Evolutionary conservation across 2,329 filamentous ascomycete genomes (phyloP).

Genomic region (Penicillium sp.): DNA sequence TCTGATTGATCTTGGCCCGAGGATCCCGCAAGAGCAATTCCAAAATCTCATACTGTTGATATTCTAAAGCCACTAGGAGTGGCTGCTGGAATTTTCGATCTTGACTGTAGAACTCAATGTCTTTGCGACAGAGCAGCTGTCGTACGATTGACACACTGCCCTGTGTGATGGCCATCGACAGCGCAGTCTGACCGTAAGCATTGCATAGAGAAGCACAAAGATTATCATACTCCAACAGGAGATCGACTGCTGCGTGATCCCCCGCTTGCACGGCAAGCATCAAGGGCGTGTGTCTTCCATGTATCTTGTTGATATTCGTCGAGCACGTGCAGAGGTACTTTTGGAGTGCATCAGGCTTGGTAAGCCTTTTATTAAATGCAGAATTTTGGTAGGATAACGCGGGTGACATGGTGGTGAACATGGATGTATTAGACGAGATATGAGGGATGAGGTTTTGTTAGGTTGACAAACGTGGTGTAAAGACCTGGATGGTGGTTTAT

Average conservation of each 20-base stretch:
- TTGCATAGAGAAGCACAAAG: background rate
- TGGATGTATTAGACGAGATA: background rate
- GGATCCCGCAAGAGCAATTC: background rate
- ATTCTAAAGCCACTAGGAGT: slow-evolving; percentile 4
- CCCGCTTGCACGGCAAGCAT: background rate
- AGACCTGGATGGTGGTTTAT: background rate
- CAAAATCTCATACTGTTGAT: slow-evolving; percentile 3
- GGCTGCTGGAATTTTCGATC: background rate
- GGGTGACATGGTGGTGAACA: background rate
- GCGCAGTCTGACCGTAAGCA: background rate
- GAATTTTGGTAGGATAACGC: background rate
- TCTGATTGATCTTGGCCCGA: background rate
- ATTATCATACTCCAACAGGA: background rate
- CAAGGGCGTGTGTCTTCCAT: background rate
- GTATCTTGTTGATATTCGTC: background rate
- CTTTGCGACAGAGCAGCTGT: background rate
- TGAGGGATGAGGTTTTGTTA: background rate
- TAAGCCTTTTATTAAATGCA: too few species aligned
- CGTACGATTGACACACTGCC: background rate
- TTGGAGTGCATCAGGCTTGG: background rate
- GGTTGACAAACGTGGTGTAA: background rate
- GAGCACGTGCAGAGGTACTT: background rate
- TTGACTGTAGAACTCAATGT: background rate
- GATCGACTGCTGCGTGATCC: background rate
- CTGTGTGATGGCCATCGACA: background rate